Evolutionary conservation across 768 basidiomycete genomes (phyloP), one percentile per base, ranked within the genome.

Genomic region (Auriculariales sp.): DNA sequence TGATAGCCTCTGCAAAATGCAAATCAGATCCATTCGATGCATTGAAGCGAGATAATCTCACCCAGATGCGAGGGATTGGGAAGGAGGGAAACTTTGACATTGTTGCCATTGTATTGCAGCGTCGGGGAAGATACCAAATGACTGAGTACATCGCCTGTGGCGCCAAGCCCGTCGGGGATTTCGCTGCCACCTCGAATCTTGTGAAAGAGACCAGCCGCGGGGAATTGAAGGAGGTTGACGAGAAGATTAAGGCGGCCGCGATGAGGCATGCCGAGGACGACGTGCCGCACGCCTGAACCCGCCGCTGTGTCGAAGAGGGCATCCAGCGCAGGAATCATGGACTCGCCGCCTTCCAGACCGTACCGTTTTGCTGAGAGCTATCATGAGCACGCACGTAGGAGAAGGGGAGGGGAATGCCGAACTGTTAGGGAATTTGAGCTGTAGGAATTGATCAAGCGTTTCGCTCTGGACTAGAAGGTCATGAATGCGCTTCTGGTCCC

Each of bases 321-420:
- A 52, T 92, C 87, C 2, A 94, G 67, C 1, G 89, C 91, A 3
- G 89, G 84, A 24, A 95, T 64, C 91, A 94, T 93, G 2, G 87
- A 89, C 66, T 94, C 92, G 1, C 84, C 92, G 2, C 92, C 92
- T 63, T 95, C 91, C 31, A 93, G 71, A 0, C 87, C 90, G 62
- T 89, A 89, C 58, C 85, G 74, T 64, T 86, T 87, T 61, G 87
- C 39, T 44, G 22, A 9, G 17, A 11, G 36, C 9, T 7, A 17
- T 39, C 12, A 44, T 19, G 19, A 48, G 52, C 29, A 59, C 36
- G n/a, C n/a, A 39, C 36, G 3, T 39, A 7, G 36, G 9, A 44
- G 12, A 7, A 19, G 39, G 27, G 35, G 22, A 22, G 35, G n/a
- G 7, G 7, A 62, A 39, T 65, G 64, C 9, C 65, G 12, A 7